A percentile compares a stretch with the other conserved stretches of the same genome.
Conservation (phyloP, 1,139 yeast species). For the Dujonia santamariae region DNA sequence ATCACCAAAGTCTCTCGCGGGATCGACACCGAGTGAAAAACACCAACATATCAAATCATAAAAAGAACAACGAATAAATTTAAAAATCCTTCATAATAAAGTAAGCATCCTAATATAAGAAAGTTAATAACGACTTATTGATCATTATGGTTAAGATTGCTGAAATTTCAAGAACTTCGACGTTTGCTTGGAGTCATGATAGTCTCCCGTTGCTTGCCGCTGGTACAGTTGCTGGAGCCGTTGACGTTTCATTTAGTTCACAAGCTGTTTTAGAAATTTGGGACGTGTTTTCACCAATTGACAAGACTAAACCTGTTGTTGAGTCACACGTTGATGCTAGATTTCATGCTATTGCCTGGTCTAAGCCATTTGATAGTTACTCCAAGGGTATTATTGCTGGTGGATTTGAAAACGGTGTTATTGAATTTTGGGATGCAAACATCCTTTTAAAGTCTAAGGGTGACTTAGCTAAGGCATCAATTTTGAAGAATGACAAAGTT, state of each 20-base stretch:
- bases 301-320: slow-evolving; percentile 46
- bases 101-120: too few species aligned
- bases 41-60: too few species aligned
- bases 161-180: slow-evolving; percentile 82
- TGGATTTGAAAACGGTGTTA: slow-evolving; percentile 79
- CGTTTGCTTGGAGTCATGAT: slow-evolving; percentile 92
- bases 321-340: slow-evolving; percentile 53
- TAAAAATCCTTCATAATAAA: too few species aligned
- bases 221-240: slow-evolving; percentile 93
- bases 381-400: slow-evolving; percentile 72
- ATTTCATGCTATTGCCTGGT: slow-evolving; percentile 87
- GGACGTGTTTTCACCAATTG: slow-evolving; percentile 56
- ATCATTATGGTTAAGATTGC: slow-evolving; percentile 75
- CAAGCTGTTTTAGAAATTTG: slow-evolving; percentile 75
- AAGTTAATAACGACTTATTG: too few species aligned
- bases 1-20: too few species aligned
- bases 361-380: slow-evolving; percentile 55
- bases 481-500: slow-evolving; percentile 43
- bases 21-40: too few species aligned
- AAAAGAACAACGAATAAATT: too few species aligned
- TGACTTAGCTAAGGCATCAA: slow-evolving; percentile 40
- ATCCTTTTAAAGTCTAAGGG: slow-evolving; percentile 37
- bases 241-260: slow-evolving; percentile 83
- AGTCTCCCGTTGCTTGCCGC: slow-evolving; percentile 75
- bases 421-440: slow-evolving; percentile 74